These are phyloP conservation scores for Globisporangium nunn DNA, from an alignment of 352 stramenopile genomes.

Conservation along the genomic window DNA sequence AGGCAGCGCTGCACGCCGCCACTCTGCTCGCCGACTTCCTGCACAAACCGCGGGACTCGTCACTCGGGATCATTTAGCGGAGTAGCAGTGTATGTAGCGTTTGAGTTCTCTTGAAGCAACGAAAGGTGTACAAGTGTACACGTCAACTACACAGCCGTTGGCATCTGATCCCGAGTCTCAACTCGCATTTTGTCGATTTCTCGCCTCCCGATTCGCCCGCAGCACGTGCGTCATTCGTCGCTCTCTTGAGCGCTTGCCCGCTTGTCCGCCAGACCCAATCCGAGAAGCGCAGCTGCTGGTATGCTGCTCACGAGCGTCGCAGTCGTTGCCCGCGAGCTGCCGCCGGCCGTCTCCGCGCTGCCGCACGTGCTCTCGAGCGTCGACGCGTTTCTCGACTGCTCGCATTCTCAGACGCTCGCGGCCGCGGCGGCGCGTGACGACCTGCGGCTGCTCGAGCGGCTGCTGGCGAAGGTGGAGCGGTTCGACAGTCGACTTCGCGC, in stretches of 20 bases:
- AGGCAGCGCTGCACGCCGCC: not conserved
- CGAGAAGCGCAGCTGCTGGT: no score
- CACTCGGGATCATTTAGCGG: slow-evolving; percentile 2
- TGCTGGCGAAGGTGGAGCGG: not conserved
- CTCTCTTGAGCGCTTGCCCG: no score
- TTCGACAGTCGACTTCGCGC: not conserved
- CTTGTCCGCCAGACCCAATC: no score
- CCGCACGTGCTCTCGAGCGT: not conserved
- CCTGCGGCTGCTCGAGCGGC: not conserved
- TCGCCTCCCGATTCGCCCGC: not conserved
- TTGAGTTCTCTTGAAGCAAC: not conserved
- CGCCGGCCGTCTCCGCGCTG: not conserved
- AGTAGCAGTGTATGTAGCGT: not conserved
- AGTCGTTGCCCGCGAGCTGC: not conserved
- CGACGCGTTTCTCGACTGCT: not conserved
- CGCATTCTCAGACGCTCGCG: not conserved
- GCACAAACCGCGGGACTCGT: slow-evolving; percentile 1
- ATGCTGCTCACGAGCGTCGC: not conserved
- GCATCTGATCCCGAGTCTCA: no score
- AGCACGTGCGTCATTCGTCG: not conserved
- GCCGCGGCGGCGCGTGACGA: not conserved
- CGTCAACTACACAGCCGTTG: no score
- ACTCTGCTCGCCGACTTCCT: not conserved
- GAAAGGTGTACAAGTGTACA: no score
- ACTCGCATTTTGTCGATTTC: not conserved